phyloP scores from a whole-genome alignment of 352 stramenopile species.

The Phytophthora boehmeriae region DNA sequence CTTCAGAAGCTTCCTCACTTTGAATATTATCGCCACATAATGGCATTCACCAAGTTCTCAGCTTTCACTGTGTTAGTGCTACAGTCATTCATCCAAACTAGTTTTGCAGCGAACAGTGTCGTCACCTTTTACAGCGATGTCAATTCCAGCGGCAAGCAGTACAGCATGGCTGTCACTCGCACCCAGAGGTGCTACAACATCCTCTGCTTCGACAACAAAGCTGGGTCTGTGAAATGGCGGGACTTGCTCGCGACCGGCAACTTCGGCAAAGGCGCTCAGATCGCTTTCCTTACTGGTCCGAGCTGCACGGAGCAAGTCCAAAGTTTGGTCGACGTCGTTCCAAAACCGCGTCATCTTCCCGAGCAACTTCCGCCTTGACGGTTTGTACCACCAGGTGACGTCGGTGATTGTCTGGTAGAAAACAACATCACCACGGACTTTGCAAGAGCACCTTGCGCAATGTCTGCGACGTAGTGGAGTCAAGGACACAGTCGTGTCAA shows the following conservation, averaged over 20 bases:
- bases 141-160: background rate
- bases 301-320: background rate
- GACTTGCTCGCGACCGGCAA: background rate
- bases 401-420: background rate
- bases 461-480: background rate
- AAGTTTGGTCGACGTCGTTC: background rate
- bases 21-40: too few species aligned
- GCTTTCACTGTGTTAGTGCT: background rate
- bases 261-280: background rate
- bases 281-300: background rate
- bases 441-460: too few species aligned
- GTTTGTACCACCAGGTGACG: background rate
- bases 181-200: background rate
- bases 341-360: background rate
- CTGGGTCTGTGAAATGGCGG: background rate
- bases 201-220: background rate
- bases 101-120: background rate
- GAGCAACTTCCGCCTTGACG: background rate
- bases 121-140: background rate
- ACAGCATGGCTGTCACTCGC: background rate
- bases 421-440: too few species aligned
- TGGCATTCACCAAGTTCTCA: too few species aligned
- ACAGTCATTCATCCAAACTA: background rate
- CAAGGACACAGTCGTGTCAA: background rate
- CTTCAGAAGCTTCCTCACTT: too few species aligned